These are phyloP conservation scores for Fraxinus floribunda DNA, from an alignment of 305 asterid genomes.

Conservation along the genomic window DNA sequence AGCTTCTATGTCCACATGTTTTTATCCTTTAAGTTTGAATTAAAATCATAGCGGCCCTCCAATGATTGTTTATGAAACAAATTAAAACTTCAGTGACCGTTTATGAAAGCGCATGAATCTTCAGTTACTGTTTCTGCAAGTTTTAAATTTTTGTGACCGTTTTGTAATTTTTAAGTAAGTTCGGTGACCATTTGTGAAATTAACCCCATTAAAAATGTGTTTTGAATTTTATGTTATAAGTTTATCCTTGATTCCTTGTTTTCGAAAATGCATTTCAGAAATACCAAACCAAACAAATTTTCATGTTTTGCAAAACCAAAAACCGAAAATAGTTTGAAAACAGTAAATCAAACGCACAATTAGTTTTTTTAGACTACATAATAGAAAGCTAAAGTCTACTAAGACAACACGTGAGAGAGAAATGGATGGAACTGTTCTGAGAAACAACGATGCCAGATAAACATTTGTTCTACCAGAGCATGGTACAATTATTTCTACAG, in stretches of 20 bases:
- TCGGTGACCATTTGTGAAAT: too few relatives aligned
- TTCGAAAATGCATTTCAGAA: not conserved
- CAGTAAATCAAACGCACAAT: not conserved
- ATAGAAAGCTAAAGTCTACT: not conserved
- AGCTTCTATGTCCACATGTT: too few relatives aligned
- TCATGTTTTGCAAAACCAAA: not conserved
- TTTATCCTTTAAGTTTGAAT: too few relatives aligned
- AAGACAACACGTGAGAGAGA: not conserved
- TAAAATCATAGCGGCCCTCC: too few relatives aligned
- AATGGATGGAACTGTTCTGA: not conserved
- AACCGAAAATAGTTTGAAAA: not conserved
- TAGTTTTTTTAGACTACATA: not conserved
- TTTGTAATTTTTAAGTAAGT: too few relatives aligned
- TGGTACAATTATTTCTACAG: not conserved
- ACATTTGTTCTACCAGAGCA: not conserved
- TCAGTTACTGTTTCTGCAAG: too few relatives aligned
- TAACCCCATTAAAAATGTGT: too few relatives aligned
- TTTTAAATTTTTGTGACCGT: too few relatives aligned
- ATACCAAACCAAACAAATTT: not conserved
- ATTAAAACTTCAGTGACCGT: too few relatives aligned
- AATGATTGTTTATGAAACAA: too few relatives aligned
- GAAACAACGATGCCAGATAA: constrained; percentile 11
- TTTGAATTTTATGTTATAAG: too few relatives aligned
- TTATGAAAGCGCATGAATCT: too few relatives aligned
- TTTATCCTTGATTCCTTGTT: not conserved